Percentiles rank a stretch among this genome's conserved stretches.
phyloP scores from a whole-genome alignment of 257 asterid species.

The Capsicum rhomboideum region DNA sequence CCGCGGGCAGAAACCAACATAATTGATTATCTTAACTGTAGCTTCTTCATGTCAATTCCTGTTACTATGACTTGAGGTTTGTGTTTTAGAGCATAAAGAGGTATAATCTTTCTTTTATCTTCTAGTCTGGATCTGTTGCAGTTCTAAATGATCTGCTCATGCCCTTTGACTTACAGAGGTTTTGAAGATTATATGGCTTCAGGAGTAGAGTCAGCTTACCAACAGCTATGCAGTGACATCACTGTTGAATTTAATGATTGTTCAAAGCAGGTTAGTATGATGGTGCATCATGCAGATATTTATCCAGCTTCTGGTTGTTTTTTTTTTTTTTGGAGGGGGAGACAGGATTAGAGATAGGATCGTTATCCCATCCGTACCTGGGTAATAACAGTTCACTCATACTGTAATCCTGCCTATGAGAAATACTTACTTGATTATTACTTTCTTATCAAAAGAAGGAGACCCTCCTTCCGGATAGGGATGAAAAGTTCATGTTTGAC shows the following conservation, averaged over 20 bases:
- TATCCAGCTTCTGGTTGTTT: background rate
- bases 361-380: background rate
- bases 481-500: slow-evolving; percentile 1
- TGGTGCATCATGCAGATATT: background rate
- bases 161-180: slow-evolving; percentile 43
- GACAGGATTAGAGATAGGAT: background rate
- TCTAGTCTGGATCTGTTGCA: background rate
- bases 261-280: slow-evolving; percentile 65
- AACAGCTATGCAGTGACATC: slow-evolving; percentile 79
- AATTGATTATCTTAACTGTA: background rate
- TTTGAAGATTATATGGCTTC: slow-evolving; percentile 70
- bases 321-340: background rate
- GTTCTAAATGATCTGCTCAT: slow-evolving; percentile 2
- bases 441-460: background rate
- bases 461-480: background rate
- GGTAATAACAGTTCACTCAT: background rate
- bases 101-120: background rate
- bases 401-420: background rate
- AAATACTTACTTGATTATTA: background rate
- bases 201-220: slow-evolving; percentile 78
- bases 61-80: background rate
- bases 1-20: background rate
- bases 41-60: background rate
- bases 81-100: background rate
- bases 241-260: slow-evolving; percentile 84